Base-by-base conservation (phyloP, 208 protist species). In the Wallacemonas sp. region DNA sequence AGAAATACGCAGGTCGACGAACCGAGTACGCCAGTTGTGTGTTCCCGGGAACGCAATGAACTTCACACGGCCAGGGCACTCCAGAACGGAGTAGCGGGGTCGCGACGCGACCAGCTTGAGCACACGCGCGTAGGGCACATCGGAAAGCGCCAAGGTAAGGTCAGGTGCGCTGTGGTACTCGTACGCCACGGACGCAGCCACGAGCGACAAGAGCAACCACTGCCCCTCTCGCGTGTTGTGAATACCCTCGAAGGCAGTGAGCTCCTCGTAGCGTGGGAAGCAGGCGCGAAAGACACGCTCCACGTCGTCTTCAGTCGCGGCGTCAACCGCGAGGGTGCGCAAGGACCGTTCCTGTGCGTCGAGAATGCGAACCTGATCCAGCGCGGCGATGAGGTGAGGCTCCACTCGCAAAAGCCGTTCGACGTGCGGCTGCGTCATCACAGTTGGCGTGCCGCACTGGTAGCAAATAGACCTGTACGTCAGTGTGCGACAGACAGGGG, bases 21-120 rank as follows among this genome's bases (percentile, higher is more conserved):
- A 58, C 38, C 72, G 62, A 42, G 88, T 94, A 12, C 85, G 82
- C 74, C 72, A 86, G 75, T 94, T 82, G 73, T 94, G 85, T 34
- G 88, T 90, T 59, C 88, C 88, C 3, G 88, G 84, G 39, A 94
- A 90, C 22, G 88, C 66, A 22, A 94, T 76, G 65, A 82, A 90
- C 73, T 86, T 89, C 30, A 90, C 75, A 21, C 82, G 67, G 2
- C 79, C 85, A 17, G 88, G 83, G 0, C 74, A 84, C 62, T 88
- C 85, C 21, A 94, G 60, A 5, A 94, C 66, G 11, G 80, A 88
- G 70, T 84, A 94, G 30, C 79, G 74, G 39, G 82, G 66, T 5
- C 39, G 62, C 11, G 70, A 51, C 39, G 64, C 55, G 30, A 67
- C 30, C 4, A 95, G 28, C 49, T 74, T 75, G 47, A 95, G 70